Evolutionary conservation across 345 rosid genomes (phyloP).

Genomic region (Dimocarpus longan): DNA sequence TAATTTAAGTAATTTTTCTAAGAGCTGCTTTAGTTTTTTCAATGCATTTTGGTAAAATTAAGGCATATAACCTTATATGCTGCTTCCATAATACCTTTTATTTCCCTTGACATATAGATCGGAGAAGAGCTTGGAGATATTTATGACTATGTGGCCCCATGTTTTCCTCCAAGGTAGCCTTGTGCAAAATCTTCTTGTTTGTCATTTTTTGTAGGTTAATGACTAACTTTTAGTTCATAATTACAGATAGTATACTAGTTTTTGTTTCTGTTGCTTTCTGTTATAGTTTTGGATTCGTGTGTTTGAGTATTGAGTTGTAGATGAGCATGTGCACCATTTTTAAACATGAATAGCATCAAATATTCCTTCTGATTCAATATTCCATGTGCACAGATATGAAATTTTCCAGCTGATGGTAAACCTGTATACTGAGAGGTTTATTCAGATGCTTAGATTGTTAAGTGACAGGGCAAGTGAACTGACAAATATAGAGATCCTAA

Average conservation of each 20-base stretch:
- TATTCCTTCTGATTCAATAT: constrained; percentile 19
- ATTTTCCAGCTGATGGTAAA: constrained; percentile 99
- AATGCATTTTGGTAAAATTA: neutral
- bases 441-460: constrained; percentile 97
- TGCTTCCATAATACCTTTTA: constrained; percentile 4
- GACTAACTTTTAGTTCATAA: neutral
- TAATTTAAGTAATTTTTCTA: neutral
- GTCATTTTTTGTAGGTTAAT: constrained; percentile 3
- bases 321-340: neutral
- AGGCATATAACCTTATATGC: constrained; percentile 1
- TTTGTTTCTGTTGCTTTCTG: constrained; percentile 7
- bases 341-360: neutral
- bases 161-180: constrained; percentile 89
- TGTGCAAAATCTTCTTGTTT: neutral
- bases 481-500: constrained; percentile 95
- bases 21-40: neutral
- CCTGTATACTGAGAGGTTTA: constrained; percentile 96
- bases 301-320: neutral
- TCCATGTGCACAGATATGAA: constrained; percentile 78
- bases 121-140: constrained; percentile 99
- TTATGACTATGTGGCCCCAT: constrained; percentile 98
- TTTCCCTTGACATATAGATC: constrained; percentile 54
- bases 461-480: constrained; percentile 89
- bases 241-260: neutral
- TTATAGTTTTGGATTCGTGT: neutral